Evolutionary conservation across 2,329 filamentous ascomycete genomes (phyloP).

Genomic region (Dothideomycetes sp.): DNA sequence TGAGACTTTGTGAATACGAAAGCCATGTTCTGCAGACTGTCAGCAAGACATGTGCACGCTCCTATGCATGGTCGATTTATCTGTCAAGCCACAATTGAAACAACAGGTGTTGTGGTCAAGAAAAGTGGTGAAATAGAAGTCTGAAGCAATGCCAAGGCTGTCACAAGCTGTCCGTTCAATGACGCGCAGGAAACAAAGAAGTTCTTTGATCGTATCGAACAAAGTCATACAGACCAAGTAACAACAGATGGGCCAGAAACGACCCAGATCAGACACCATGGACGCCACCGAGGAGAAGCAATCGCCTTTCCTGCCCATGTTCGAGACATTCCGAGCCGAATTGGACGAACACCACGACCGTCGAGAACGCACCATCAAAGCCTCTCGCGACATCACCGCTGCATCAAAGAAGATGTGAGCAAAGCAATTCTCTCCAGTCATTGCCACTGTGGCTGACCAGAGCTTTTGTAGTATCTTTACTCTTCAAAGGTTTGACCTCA

Average conservation of each 20-base stretch:
- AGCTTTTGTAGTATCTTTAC: slow-evolving; percentile 59
- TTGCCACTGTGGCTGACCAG: slow-evolving; percentile 17
- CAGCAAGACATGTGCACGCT: too few species aligned
- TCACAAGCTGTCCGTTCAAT: too few species aligned
- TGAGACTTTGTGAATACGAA: too few species aligned
- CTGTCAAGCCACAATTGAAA: too few species aligned
- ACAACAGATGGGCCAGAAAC: slow-evolving; percentile 17
- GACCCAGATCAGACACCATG: slow-evolving; percentile 16
- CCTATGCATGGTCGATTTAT: too few species aligned
- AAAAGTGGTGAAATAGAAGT: too few species aligned
- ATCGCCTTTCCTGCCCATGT: slow-evolving; percentile 57
- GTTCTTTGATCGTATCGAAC: too few species aligned
- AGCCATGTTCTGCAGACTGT: too few species aligned
- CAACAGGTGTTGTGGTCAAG: too few species aligned
- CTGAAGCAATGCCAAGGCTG: too few species aligned
- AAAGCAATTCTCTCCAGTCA: neutral
- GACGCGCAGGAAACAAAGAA: too few species aligned
- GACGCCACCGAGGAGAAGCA: slow-evolving; percentile 12
- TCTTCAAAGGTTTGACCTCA: slow-evolving; percentile 60
- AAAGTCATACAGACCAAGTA: neutral
- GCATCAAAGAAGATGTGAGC: slow-evolving; percentile 91
- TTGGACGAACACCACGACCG: slow-evolving; percentile 92
- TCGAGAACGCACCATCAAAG: slow-evolving; percentile 81
- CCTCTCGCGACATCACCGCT: slow-evolving; percentile 83
- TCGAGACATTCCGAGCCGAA: slow-evolving; percentile 75